Percentiles rank a stretch among this genome's conserved stretches.
Evolutionary conservation across 345 rosid species (phyloP).

Genomic region (Passiflora organensis): DNA sequence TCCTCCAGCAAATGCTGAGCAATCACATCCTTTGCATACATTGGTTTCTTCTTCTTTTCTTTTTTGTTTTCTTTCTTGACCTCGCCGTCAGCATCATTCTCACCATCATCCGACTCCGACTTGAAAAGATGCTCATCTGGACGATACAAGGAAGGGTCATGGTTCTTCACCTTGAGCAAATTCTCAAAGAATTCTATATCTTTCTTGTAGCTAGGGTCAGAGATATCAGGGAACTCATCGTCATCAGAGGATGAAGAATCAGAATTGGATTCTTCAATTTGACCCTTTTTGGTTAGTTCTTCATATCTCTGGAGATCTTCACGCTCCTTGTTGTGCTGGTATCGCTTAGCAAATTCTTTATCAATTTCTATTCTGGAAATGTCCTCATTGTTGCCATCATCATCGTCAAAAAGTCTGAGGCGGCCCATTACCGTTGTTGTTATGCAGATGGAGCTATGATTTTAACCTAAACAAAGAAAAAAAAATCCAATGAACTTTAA

Average conservation of each 20-base stretch:
- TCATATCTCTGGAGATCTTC: slow-evolving; percentile 56
- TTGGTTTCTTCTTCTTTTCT: slow-evolving; percentile 27
- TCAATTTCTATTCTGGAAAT: slow-evolving; percentile 48
- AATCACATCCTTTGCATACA: slow-evolving; percentile 64
- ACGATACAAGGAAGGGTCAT: slow-evolving; percentile 44
- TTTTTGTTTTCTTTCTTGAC: slow-evolving; percentile 6
- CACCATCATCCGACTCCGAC: slow-evolving; percentile 25
- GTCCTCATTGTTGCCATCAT: slow-evolving; percentile 21
- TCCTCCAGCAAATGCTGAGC: slow-evolving; percentile 67
- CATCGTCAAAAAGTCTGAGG: not conserved
- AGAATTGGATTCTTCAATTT: slow-evolving; percentile 27
- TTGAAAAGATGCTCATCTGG: slow-evolving; percentile 39
- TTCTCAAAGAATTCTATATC: slow-evolving; percentile 41
- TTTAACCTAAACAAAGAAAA: too few species aligned
- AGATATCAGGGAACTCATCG: slow-evolving; percentile 24
- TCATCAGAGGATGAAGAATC: slow-evolving; percentile 21
- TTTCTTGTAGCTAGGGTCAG: slow-evolving; percentile 13
- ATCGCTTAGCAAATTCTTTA: slow-evolving; percentile 44
- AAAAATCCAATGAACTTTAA: too few species aligned
- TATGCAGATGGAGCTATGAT: too few species aligned
- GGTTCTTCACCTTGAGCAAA: slow-evolving; percentile 44
- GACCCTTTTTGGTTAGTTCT: slow-evolving; percentile 46
- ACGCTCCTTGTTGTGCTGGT: slow-evolving; percentile 56
- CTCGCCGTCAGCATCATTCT: slow-evolving; percentile 13
- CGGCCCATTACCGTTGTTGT: too few species aligned